phyloP scores from a whole-genome alignment of 768 basidiomycete genomes.

The Neoboletus brunneissimus region DNA sequence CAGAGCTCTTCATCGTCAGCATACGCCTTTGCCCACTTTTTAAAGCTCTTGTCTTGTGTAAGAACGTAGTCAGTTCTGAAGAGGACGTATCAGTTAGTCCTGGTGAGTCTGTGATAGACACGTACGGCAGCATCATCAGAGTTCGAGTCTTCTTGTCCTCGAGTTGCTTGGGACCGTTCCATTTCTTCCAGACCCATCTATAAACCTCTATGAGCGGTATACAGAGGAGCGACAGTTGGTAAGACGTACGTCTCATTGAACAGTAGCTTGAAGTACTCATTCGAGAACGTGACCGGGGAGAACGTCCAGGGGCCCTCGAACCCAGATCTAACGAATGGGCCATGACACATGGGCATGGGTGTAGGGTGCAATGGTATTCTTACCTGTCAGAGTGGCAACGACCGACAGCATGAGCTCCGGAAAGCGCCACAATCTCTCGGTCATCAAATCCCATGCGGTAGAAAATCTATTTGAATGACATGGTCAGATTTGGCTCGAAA shows the following conservation, averaged over 20 bases:
- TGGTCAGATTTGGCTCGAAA: background rate
- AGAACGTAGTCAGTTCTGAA: constrained; percentile 83
- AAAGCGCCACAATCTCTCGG: constrained; percentile 94
- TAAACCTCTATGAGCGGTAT: background rate
- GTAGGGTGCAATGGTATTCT: constrained; percentile 10
- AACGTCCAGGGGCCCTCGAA: constrained; percentile 95
- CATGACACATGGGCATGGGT: background rate
- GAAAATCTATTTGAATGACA: constrained; percentile 46
- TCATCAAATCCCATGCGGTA: constrained; percentile 90
- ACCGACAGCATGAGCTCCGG: constrained; percentile 93
- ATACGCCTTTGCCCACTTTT: constrained; percentile 83
- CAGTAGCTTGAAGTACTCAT: constrained; percentile 84
- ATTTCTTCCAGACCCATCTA: constrained; percentile 92
- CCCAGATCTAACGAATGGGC: constrained; percentile 49
- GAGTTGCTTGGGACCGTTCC: constrained; percentile 90
- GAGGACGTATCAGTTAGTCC: background rate
- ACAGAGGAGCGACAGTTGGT: background rate
- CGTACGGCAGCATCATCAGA: constrained; percentile 95
- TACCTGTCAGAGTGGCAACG: constrained; percentile 86
- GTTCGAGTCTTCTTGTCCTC: constrained; percentile 86
- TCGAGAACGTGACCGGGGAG: constrained; percentile 84
- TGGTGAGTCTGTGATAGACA: constrained; percentile 10
- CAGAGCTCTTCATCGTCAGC: constrained; percentile 82
- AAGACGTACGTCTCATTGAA: constrained; percentile 72
- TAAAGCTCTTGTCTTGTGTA: constrained; percentile 88